These are phyloP conservation scores for Centella asiatica DNA, from an alignment of 129 eudicot species.

Conservation along the genomic window DNA sequence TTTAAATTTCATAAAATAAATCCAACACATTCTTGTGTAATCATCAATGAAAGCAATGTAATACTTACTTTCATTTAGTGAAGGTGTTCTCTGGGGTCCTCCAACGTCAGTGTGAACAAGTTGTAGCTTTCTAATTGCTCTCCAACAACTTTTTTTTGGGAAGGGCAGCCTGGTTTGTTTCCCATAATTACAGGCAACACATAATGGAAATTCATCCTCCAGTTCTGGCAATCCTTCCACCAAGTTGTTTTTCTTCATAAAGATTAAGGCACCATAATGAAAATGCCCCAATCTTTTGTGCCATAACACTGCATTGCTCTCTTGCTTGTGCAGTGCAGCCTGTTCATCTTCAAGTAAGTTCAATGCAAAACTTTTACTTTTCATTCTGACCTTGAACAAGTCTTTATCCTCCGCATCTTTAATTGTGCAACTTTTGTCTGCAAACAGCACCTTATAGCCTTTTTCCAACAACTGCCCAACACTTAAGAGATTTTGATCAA, in stretches of 20 bases:
- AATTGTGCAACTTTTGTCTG: slow-evolving; percentile 1
- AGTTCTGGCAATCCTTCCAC: slow-evolving; percentile 2
- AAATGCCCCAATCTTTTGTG: slow-evolving; percentile 15
- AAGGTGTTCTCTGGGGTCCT: no score
- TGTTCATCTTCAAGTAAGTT: slow-evolving; percentile 14
- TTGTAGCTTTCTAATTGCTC: not conserved
- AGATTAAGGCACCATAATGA: slow-evolving; percentile 4
- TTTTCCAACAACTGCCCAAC: slow-evolving; percentile 14
- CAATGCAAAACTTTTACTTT: not conserved
- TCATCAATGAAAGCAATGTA: no score
- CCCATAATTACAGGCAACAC: slow-evolving; percentile 1
- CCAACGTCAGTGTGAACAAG: no score
- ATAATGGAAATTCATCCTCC: not conserved
- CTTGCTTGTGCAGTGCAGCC: not conserved
- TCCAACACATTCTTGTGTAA: no score
- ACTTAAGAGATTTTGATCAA: slow-evolving; percentile 18
- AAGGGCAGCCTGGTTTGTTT: slow-evolving; percentile 13
- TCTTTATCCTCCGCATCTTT: slow-evolving; percentile 1
- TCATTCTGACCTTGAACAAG: slow-evolving; percentile 1
- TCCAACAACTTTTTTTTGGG: not conserved
- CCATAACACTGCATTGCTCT: slow-evolving; percentile 1
- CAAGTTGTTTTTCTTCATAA: not conserved
- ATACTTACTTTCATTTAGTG: no score
- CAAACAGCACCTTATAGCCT: slow-evolving; percentile 11
- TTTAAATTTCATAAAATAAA: no score